Percentiles rank a stretch among this genome's conserved stretches.
Evolutionary conservation across 2,329 filamentous ascomycete species (phyloP).

Genomic region (Pezicula radicicola): DNA sequence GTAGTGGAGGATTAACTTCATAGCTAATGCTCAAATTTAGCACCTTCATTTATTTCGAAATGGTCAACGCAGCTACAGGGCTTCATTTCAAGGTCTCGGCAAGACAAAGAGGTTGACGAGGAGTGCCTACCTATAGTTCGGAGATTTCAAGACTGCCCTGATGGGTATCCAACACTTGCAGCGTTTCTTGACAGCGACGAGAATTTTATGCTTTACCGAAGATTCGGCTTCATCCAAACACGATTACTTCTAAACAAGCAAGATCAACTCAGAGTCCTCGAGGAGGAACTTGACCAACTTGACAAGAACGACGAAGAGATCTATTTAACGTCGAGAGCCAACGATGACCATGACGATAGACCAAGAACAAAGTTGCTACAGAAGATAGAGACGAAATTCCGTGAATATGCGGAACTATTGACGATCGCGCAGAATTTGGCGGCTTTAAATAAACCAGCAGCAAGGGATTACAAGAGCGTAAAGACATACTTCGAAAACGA

Average conservation of each 20-base stretch:
- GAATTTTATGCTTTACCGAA: constrained; percentile 36
- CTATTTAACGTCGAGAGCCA: constrained; percentile 8
- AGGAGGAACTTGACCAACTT: constrained; percentile 13
- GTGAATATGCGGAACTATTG: constrained; percentile 11
- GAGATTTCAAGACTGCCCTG: constrained; percentile 8
- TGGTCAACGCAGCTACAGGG: neutral
- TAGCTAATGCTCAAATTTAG: neutral
- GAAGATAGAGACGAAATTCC: constrained; percentile 10
- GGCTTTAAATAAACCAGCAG: constrained; percentile 26
- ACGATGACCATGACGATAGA: constrained; percentile 9
- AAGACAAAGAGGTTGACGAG: neutral
- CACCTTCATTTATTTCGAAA: neutral
- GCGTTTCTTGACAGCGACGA: constrained; percentile 38
- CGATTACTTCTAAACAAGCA: constrained; percentile 28
- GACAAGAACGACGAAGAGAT: constrained; percentile 7
- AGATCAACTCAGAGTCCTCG: constrained; percentile 16
- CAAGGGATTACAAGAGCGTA: constrained; percentile 30
- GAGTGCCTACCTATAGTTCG: neutral
- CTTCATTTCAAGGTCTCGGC: neutral
- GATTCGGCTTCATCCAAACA: constrained; percentile 37
- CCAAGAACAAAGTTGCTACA: constrained; percentile 6
- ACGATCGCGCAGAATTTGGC: constrained; percentile 20
- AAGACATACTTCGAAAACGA: constrained; percentile 22
- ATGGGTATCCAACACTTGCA: constrained; percentile 34
- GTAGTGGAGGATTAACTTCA: neutral